Evolutionary conservation across 306 rosid genomes (phyloP).

Genomic region (Rosa chinensis): DNA sequence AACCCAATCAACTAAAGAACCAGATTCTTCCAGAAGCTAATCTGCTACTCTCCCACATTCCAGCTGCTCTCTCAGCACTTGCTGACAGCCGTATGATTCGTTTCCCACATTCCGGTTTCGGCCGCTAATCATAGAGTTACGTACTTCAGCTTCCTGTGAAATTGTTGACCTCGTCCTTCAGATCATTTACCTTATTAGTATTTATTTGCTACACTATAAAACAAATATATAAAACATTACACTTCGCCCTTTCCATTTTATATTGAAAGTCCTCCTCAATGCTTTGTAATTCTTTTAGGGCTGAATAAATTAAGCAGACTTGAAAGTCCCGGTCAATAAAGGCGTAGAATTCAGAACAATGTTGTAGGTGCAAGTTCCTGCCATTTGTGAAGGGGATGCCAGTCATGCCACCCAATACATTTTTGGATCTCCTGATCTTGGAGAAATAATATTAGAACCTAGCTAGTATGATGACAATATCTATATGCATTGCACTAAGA

Average conservation of each 20-base stretch:
- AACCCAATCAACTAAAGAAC: background rate
- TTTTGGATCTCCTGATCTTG: background rate
- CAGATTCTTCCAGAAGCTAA: conserved; percentile 29
- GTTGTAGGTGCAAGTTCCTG: background rate
- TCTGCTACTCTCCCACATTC: conserved; percentile 2
- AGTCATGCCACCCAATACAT: background rate
- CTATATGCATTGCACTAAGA: background rate
- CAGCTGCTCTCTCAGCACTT: background rate
- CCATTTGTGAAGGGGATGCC: background rate
- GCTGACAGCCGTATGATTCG: background rate
- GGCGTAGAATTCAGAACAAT: background rate
- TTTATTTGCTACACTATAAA: background rate
- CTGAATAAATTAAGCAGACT: background rate
- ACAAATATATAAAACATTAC: background rate
- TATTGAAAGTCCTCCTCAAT: background rate
- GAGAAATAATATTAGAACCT: background rate
- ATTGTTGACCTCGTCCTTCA: background rate
- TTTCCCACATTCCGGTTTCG: background rate
- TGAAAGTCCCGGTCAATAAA: conserved; percentile 9
- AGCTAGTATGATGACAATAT: background rate
- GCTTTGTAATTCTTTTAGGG: background rate
- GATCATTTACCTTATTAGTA: background rate
- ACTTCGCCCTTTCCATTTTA: background rate
- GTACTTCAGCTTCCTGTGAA: background rate
- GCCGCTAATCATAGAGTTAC: background rate